Percentiles rank a stretch among this genome's conserved stretches.
These are phyloP conservation scores for Canavalia gladiata DNA, from an alignment of 306 rosid genomes.

Conservation along the genomic window DNA sequence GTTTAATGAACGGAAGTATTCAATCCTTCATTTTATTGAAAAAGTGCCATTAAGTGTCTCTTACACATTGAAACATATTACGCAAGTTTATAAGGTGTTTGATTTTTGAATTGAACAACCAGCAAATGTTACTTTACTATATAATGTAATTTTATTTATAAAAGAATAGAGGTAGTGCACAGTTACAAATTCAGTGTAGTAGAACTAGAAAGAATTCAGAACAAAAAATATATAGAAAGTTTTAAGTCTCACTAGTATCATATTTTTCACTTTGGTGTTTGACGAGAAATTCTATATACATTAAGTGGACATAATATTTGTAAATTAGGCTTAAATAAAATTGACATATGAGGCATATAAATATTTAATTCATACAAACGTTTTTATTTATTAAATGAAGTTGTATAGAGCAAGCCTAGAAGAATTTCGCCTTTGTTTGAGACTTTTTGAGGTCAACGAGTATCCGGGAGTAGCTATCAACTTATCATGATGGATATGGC, in stretches of 20 bases:
- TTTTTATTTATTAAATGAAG: neutral
- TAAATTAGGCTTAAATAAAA: neutral
- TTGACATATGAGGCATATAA: neutral
- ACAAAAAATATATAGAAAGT: neutral
- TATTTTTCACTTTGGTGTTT: neutral
- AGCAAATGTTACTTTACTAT: neutral
- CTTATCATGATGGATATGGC: neutral
- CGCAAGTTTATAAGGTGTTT: neutral
- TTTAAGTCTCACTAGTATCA: neutral
- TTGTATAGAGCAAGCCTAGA: neutral
- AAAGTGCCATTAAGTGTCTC: neutral
- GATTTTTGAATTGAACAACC: neutral
- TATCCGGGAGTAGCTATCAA: conserved; percentile 2
- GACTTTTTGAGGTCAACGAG: neutral
- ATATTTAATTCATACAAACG: neutral
- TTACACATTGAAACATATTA: neutral
- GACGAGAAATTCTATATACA: neutral
- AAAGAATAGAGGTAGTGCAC: neutral
- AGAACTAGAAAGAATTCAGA: neutral
- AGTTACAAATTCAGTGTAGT: neutral
- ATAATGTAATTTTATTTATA: neutral
- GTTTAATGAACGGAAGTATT: neutral
- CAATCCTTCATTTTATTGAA: neutral
- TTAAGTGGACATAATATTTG: neutral
- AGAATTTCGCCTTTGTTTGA: conserved; percentile 29